These are phyloP conservation scores for Abrus pulchellus DNA, from an alignment of 306 rosid genomes.

Conservation along the genomic window DNA sequence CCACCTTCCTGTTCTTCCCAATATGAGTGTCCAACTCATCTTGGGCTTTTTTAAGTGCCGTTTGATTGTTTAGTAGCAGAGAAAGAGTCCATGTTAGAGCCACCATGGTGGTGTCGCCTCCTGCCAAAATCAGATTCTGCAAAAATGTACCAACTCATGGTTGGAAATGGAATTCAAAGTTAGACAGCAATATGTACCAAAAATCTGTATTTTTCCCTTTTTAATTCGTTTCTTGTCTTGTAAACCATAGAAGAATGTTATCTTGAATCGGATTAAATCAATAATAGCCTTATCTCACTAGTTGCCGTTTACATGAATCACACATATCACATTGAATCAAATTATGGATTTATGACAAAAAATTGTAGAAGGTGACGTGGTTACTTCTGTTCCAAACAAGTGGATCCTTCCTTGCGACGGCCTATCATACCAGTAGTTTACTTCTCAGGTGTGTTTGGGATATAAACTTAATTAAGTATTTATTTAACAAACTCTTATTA, in stretches of 20 bases:
- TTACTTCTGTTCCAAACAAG: too few relatives aligned
- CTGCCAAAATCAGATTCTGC: conserved; percentile 60
- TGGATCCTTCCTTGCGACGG: too few relatives aligned
- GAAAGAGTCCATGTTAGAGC: conserved; percentile 54
- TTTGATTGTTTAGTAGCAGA: conserved; percentile 48
- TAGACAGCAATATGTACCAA: neutral
- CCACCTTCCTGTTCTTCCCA: conserved; percentile 45
- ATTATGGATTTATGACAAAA: neutral
- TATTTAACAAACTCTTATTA: too few relatives aligned
- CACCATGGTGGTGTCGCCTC: conserved; percentile 52
- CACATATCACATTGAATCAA: too few relatives aligned
- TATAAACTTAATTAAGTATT: too few relatives aligned
- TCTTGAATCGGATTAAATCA: neutral
- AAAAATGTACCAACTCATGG: conserved; percentile 8
- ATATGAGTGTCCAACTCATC: conserved; percentile 53
- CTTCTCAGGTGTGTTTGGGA: too few relatives aligned
- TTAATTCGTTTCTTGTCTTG: neutral
- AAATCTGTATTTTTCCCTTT: neutral
- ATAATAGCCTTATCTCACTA: too few relatives aligned
- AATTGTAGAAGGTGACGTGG: neutral
- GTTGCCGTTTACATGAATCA: too few relatives aligned
- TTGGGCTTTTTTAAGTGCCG: conserved; percentile 45
- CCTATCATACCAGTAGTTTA: too few relatives aligned
- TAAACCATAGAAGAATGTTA: neutral
- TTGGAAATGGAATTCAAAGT: conserved; percentile 10